Percentiles rank a stretch among this genome's conserved stretches.
Conservation (phyloP, 176 grass and related monocot species). For the Chrysopogon serrulatus region DNA sequence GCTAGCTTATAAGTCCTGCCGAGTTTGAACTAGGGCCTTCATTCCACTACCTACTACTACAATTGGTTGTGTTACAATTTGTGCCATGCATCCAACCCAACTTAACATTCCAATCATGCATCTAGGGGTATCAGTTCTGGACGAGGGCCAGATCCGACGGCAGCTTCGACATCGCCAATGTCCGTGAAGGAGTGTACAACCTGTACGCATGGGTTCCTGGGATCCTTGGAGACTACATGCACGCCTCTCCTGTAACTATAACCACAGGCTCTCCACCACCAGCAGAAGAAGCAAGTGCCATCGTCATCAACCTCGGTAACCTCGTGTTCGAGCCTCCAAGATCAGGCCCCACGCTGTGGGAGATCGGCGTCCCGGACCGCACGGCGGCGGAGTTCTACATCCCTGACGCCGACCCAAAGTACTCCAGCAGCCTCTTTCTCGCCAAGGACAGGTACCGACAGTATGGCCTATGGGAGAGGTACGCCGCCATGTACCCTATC, state of each 20-base stretch:
- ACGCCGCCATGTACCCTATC: constrained; percentile 62
- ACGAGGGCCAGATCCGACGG: not conserved
- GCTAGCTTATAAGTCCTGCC: too few relatives aligned
- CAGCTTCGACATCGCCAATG: constrained; percentile 45
- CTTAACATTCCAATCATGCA: too few relatives aligned
- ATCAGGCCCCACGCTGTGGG: constrained; percentile 60
- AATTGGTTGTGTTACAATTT: too few relatives aligned
- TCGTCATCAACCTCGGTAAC: constrained; percentile 15
- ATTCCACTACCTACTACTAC: too few relatives aligned
- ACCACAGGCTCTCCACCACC: too few relatives aligned
- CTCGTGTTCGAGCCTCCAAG: constrained; percentile 66
- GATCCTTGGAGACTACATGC: constrained; percentile 59
- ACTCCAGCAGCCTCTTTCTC: constrained; percentile 38
- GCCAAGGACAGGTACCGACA: constrained; percentile 54
- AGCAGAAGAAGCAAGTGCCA: too few relatives aligned
- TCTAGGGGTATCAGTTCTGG: constrained; percentile 86
- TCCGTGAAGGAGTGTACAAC: constrained; percentile 49
- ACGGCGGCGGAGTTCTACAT: too few relatives aligned
- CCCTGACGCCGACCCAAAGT: constrained; percentile 42
- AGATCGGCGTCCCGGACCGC: constrained; percentile 70
- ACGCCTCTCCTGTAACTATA: constrained; percentile 26
- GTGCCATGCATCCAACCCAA: too few relatives aligned
- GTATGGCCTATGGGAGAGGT: constrained; percentile 84
- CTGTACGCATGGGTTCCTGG: constrained; percentile 79
- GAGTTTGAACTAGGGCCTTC: too few relatives aligned